Percentiles rank a stretch among this genome's conserved stretches.
Conservation (phyloP, 1,284 basidiomycete genomes). For the Farysia itapuensis region DNA sequence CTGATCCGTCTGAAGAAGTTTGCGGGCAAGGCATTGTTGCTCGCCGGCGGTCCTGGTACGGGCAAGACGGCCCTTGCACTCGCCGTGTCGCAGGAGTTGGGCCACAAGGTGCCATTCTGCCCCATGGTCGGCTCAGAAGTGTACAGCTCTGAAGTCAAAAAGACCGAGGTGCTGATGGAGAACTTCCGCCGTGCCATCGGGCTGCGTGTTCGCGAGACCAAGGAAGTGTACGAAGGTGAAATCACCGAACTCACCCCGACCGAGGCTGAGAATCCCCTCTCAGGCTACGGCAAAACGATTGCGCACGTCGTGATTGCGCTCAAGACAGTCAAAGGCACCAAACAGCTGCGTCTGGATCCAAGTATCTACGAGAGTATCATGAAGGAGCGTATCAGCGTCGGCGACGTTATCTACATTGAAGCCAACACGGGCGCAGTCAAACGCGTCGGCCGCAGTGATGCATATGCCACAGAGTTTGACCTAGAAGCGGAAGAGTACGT, state of each 20-base stretch:
- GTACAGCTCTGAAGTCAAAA: constrained; percentile 95
- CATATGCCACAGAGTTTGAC: constrained; percentile 97
- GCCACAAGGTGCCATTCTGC: constrained; percentile 93
- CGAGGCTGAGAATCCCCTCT: constrained; percentile 62
- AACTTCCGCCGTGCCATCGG: constrained; percentile 93
- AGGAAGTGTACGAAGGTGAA: constrained; percentile 98
- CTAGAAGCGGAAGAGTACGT: constrained; percentile 98
- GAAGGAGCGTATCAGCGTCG: constrained; percentile 94
- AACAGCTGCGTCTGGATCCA: constrained; percentile 91
- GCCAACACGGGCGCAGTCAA: constrained; percentile 93
- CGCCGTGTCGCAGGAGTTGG: constrained; percentile 90
- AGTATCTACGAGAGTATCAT: constrained; percentile 95
- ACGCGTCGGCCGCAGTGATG: constrained; percentile 94
- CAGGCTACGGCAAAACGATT: constrained; percentile 97
- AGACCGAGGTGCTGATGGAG: constrained; percentile 97
- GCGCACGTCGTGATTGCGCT: constrained; percentile 94
- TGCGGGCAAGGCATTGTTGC: constrained; percentile 82
- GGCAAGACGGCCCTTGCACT: constrained; percentile 94
- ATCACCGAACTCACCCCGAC: constrained; percentile 94
- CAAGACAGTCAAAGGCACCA: constrained; percentile 98
- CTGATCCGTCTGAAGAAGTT: constrained; percentile 86
- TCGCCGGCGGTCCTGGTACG: constrained; percentile 87
- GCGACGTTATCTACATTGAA: constrained; percentile 96
- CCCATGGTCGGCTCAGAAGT: constrained; percentile 98
- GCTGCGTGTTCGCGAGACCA: constrained; percentile 71